phyloP scores from a whole-genome alignment of 2,329 filamentous ascomycete genomes.

The Diaporthe sp. region DNA sequence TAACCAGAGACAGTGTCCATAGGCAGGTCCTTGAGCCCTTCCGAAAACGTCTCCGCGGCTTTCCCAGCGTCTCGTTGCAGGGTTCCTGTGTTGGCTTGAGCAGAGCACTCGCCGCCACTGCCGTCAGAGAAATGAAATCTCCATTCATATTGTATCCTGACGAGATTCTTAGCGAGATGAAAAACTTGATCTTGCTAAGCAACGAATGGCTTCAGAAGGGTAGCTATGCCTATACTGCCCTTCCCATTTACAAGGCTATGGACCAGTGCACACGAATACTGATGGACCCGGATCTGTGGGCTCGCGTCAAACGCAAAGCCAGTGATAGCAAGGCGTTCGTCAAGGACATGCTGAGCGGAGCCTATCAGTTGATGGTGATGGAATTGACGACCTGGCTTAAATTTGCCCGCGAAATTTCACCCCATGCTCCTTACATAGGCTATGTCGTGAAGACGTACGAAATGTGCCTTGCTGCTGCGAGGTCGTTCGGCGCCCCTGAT shows the following conservation, averaged over 20 bases:
- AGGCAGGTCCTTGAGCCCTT: background rate
- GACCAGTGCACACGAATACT: too few relatives aligned
- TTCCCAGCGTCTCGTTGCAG: background rate
- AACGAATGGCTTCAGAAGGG: accelerated
- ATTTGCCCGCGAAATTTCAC: background rate
- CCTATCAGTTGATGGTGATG: background rate
- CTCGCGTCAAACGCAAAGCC: background rate
- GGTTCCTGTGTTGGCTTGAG: background rate
- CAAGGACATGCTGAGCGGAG: background rate
- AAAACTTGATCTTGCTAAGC: background rate
- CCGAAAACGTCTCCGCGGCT: background rate
- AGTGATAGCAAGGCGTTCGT: background rate
- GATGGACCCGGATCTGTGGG: too few relatives aligned
- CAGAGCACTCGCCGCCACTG: background rate
- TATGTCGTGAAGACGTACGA: background rate
- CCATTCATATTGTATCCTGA: background rate
- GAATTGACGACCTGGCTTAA: too few relatives aligned
- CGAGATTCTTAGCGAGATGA: background rate
- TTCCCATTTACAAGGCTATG: background rate
- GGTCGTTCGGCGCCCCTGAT: background rate
- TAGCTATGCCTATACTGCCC: accelerated
- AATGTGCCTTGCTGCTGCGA: background rate
- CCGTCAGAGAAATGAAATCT: background rate
- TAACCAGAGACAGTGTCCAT: background rate
- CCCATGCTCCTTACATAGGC: background rate